Conservation (phyloP, 202 grass and related monocot genomes). For the Hordeum pubiflorum region DNA sequence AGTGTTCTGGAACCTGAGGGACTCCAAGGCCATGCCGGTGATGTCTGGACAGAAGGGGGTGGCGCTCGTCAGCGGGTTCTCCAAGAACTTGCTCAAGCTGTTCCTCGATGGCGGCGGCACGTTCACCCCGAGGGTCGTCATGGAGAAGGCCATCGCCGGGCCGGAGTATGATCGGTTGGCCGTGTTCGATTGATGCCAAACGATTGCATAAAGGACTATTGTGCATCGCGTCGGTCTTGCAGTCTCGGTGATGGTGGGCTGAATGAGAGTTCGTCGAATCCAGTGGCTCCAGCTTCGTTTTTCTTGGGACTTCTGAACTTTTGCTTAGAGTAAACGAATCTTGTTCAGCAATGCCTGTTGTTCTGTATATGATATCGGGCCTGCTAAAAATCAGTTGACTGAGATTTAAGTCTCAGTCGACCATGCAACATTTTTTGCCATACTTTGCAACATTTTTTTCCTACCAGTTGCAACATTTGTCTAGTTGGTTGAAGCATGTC, state of each 20-base stretch:
- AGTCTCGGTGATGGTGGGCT: background rate
- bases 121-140: slow-evolving; percentile 21
- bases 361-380: background rate
- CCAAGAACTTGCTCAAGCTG: slow-evolving; percentile 57
- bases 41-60: slow-evolving; percentile 38
- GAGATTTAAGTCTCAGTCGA: too few species aligned
- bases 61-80: slow-evolving; percentile 52
- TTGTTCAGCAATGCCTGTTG: background rate
- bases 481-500: too few species aligned
- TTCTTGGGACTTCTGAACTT: background rate
- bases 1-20: slow-evolving; percentile 63
- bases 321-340: too few species aligned
- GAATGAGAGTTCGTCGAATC: background rate
- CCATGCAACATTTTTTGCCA: too few species aligned
- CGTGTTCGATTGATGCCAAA: slow-evolving; percentile 33
- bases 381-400: too few species aligned
- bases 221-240: too few species aligned
- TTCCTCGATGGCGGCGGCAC: slow-evolving; percentile 35
- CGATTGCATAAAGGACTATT: too few species aligned
- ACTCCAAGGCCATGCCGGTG: slow-evolving; percentile 44
- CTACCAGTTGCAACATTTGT: too few species aligned
- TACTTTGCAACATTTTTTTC: too few species aligned
- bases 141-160: slow-evolving; percentile 45
- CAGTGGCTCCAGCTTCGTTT: too few species aligned
- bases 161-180: slow-evolving; percentile 39